These are phyloP conservation scores for Talaromyces stipitatus DNA, from an alignment of 495 filamentous ascomycete genomes.

Conservation along the genomic window DNA sequence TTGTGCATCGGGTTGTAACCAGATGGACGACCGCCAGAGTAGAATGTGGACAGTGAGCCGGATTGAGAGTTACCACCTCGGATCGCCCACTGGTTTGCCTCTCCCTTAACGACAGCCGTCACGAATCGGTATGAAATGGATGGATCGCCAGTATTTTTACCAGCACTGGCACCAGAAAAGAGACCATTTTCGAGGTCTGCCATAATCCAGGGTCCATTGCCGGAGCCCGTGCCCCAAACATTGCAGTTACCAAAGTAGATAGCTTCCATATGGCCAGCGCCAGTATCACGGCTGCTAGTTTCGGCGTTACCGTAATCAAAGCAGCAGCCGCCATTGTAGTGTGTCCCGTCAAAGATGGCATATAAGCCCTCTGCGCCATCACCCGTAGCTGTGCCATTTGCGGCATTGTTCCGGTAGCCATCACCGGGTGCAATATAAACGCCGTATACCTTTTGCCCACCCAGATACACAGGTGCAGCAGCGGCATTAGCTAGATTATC, in stretches of 20 bases:
- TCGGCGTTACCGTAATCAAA: conserved; percentile 59
- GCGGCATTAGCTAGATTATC: conserved; percentile 47
- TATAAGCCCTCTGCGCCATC: conserved; percentile 51
- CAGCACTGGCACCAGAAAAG: conserved; percentile 40
- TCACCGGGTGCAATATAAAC: conserved; percentile 48
- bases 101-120: conserved; percentile 43
- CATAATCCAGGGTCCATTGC: conserved; percentile 53
- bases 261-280: conserved; percentile 53
- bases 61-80: conserved; percentile 46
- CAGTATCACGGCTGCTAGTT: conserved; percentile 43
- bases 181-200: conserved; percentile 53
- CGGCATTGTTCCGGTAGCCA: conserved; percentile 47
- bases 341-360: conserved; percentile 50
- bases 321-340: conserved; percentile 51
- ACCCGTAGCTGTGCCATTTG: conserved; percentile 40
- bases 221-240: conserved; percentile 42
- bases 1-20: conserved; percentile 55
- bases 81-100: conserved; percentile 44
- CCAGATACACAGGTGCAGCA: conserved; percentile 47
- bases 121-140: conserved; percentile 43
- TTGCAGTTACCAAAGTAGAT: conserved; percentile 48
- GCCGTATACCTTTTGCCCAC: conserved; percentile 50
- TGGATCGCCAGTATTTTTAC: conserved; percentile 36
- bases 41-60: conserved; percentile 46
- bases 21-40: conserved; percentile 41